Evolutionary conservation across 2,329 filamentous ascomycete species (phyloP), one percentile per base, ranked within the genome.

Genomic region (Xylariomycetidae sp.): DNA sequence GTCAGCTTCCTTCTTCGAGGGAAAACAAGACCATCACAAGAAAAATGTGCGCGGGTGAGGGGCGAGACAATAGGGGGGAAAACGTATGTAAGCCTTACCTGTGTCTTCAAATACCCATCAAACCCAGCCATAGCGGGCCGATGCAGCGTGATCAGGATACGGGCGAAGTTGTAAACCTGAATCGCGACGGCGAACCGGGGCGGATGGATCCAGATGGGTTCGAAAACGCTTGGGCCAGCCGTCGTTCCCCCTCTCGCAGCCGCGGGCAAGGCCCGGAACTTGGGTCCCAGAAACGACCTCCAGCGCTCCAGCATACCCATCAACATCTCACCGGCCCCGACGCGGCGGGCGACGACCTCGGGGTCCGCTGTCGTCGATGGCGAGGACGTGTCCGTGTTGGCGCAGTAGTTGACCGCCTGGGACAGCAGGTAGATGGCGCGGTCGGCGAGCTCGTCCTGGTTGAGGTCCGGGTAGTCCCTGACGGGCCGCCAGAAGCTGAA

Each of bases 401-500:
- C 72, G 30, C 70, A 72, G 50, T 74, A 80, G 41, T 78, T 76
- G 4, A 80, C 67, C 3, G 69, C 69, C 44, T 74, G 67, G 1
- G 72, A 69, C 4, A 78, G 61, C 2, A 80, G 63, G 43, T 73
- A 80, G 0, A 74, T 59, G 0, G 72, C 64, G 1, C 70, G 61
- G 5, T 64, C 62, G 0, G 74, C 73, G 16, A 80, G 57, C 30
- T 79, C 75, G 32, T 74, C 64, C 0, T 66, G 60, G n/a, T 58
- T 63, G 23, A 80, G 61, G 3, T 65, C 60, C 4, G 59, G 49
- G 25, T 71, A 66, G 1, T 62, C 57, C 36, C 66, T 70, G 6
- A 63, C 68, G 0, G 75, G 75, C 27, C 62, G 63, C 73, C 75
- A 81, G 30, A 78, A 77, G 20, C 67, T 79, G 40, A 79, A 67